Percentiles rank a stretch among this genome's conserved stretches.
Conservation (phyloP, 1,139 yeast species). For the Geotrichum restrictum region DNA sequence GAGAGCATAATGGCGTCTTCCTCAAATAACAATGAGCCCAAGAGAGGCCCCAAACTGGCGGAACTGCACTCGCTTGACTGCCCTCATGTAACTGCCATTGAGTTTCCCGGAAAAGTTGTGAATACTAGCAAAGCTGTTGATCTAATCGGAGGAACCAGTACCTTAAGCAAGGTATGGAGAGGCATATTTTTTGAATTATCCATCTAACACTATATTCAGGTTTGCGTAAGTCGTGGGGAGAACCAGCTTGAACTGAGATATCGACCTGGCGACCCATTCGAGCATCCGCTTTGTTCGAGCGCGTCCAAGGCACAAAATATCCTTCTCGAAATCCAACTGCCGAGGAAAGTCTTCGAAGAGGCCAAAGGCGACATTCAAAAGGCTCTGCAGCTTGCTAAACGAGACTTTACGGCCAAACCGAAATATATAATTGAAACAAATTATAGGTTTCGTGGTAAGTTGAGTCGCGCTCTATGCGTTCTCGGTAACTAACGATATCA, state of each 20-base stretch:
- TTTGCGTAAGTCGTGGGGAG: slow-evolving; percentile 38
- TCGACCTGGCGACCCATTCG: slow-evolving; percentile 63
- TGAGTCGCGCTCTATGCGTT: slow-evolving; percentile 13
- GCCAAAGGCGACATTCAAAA: slow-evolving; percentile 50
- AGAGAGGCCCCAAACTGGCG: slow-evolving; percentile 23
- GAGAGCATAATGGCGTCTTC: background rate
- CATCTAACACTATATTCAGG: slow-evolving; percentile 17
- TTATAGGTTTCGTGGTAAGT: slow-evolving; percentile 56
- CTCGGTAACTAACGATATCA: slow-evolving; percentile 2
- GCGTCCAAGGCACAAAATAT: slow-evolving; percentile 54
- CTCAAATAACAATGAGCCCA: background rate
- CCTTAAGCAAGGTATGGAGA: slow-evolving; percentile 35
- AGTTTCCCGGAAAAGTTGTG: slow-evolving; percentile 70
- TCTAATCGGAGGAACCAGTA: slow-evolving; percentile 71
- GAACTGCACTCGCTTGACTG: slow-evolving; percentile 27
- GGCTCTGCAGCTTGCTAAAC: slow-evolving; percentile 43
- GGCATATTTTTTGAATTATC: background rate
- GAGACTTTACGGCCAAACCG: slow-evolving; percentile 20
- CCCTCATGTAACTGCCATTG: slow-evolving; percentile 43
- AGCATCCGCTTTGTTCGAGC: slow-evolving; percentile 70
- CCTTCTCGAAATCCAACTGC: slow-evolving; percentile 64
- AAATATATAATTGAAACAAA: slow-evolving; percentile 56
- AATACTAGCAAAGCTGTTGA: slow-evolving; percentile 60
- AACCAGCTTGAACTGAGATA: slow-evolving; percentile 58
- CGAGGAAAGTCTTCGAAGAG: slow-evolving; percentile 52